Evolutionary conservation across 768 basidiomycete species (phyloP), one percentile per base, ranked within the genome.

Genomic region (Termitomyces heimii): DNA sequence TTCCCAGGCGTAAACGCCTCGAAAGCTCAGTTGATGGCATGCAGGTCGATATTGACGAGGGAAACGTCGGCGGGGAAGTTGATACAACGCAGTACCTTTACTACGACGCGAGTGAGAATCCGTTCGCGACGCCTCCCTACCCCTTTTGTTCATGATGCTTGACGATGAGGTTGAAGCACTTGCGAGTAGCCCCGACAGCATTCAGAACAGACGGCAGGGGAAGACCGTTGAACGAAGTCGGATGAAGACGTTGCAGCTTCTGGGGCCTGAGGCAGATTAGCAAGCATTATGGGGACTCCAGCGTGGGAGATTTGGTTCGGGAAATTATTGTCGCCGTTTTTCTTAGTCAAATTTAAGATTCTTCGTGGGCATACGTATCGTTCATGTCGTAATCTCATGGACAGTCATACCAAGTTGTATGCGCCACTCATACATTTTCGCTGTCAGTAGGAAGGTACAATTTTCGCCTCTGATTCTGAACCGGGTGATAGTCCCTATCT

Each of bases 221-320:
- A 46, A 50, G 28, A 45, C 32, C 26, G 26, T 26, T 22, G 58
- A 60, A 45, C 49, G 53, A 34, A 57, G 52, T 32, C 28, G 29
- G 55, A 40, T 55, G 40, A 62, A 62, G 42, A 54, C 28, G 32
- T 39, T 60, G 39, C 58, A 60, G 44, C 45, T 59, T 43, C 34
- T 62, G 37, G 62, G 62, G 4, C 50, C 43, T 22, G 62, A 62
- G 44, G 58, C 62, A n/a, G 9, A 55, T 60, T 4, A 46, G 18
- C 20, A 26, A 59, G 29, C 55, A 40, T 42, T 59, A 46, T 35
- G 54, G 55, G 26, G 44, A 43, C 42, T 39, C 18, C 37, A 29
- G 40, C 46, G 29, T 46, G 50, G 45, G 51, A 56, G 31, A 48
- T 54, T 40, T 57, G 22, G 37, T 47, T 31, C 28, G 1, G n/a